These are phyloP conservation scores for Cicer pinnatifidum DNA, from an alignment of 306 rosid genomes.

Conservation along the genomic window DNA sequence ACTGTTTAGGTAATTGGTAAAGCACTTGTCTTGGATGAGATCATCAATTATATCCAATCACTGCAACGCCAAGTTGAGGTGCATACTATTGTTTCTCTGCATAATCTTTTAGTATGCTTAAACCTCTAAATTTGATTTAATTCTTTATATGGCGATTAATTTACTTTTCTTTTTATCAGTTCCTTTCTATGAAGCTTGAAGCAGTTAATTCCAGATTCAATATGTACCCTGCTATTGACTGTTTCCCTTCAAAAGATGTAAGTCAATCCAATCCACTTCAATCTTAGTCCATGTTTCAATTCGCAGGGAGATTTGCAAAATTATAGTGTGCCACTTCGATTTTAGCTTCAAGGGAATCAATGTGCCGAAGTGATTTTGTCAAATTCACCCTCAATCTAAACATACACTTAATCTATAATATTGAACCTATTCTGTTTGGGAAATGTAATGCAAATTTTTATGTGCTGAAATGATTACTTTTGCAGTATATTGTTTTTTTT, in stretches of 20 bases:
- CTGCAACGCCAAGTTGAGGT: constrained; percentile 94
- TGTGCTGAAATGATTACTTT: background rate
- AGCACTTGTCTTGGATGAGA: constrained; percentile 92
- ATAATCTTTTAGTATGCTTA: background rate
- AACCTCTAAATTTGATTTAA: constrained; percentile 30
- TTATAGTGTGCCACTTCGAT: too few species aligned
- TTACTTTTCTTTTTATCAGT: constrained; percentile 52
- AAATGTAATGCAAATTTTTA: constrained; percentile 4
- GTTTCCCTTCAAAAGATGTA: constrained; percentile 76
- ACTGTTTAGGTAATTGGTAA: constrained; percentile 79
- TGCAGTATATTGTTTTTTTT: background rate
- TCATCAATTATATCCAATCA: constrained; percentile 89
- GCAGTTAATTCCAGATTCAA: constrained; percentile 77
- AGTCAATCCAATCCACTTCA: constrained; percentile 42
- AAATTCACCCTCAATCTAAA: too few species aligned
- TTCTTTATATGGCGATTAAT: constrained; percentile 24
- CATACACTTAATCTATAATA: background rate
- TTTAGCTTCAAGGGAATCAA: too few species aligned
- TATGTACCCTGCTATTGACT: constrained; percentile 54
- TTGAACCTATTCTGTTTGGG: constrained; percentile 16
- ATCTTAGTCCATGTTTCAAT: background rate
- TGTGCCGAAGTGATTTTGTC: too few species aligned
- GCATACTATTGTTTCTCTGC: background rate
- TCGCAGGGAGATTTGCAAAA: background rate
- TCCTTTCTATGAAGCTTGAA: constrained; percentile 94